A percentile compares a stretch with the other conserved stretches of the same genome.
These are phyloP conservation scores for Candida smagusa DNA, from an alignment of 1,139 yeast species.

Conservation along the genomic window DNA sequence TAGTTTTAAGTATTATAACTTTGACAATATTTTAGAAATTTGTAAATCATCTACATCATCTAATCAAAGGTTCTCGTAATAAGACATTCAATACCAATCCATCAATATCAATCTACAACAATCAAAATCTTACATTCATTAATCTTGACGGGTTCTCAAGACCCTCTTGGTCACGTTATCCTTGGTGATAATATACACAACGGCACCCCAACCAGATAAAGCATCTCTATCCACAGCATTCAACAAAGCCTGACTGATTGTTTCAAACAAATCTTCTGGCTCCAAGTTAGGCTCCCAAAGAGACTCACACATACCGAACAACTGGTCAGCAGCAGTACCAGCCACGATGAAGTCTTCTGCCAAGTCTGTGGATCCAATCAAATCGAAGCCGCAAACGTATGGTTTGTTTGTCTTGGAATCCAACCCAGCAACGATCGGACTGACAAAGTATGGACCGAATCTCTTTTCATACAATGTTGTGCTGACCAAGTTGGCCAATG, in stretches of 20 bases:
- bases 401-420: constrained; percentile 80
- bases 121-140: constrained; percentile 19
- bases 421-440: constrained; percentile 96
- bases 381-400: constrained; percentile 91
- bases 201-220: constrained; percentile 97
- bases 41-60: too few species aligned
- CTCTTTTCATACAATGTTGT: constrained; percentile 85
- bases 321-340: constrained; percentile 94
- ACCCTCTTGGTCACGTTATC: constrained; percentile 86
- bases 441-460: constrained; percentile 96
- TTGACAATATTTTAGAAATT: too few species aligned
- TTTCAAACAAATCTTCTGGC: constrained; percentile 95
- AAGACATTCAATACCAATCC: too few species aligned
- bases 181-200: constrained; percentile 87
- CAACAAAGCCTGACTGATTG: constrained; percentile 88
- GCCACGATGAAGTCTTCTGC: constrained; percentile 95
- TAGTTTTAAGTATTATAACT: too few species aligned
- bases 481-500: constrained; percentile 90
- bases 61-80: too few species aligned
- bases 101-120: too few species aligned
- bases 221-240: constrained; percentile 98
- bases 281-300: constrained; percentile 89
- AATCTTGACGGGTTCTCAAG: constrained; percentile 92
- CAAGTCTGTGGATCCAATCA: constrained; percentile 93
- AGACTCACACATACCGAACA: constrained; percentile 99